Evolutionary conservation across 148 eudicot genomes (phyloP), one percentile per base, ranked within the genome.

Genomic region (Simmondsia chinensis): DNA sequence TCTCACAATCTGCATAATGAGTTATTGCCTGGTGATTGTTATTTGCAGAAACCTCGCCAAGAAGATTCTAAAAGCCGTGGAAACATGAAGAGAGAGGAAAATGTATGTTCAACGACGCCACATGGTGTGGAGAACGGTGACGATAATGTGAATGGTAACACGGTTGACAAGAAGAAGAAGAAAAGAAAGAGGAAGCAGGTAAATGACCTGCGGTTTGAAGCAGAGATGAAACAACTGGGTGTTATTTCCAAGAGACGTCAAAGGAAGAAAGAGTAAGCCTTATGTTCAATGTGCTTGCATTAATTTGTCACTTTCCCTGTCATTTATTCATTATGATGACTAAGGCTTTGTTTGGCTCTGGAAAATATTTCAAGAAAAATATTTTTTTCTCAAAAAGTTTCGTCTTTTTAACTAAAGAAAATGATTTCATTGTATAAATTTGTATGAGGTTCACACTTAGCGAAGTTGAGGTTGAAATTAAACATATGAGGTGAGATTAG

Each of bases 221-320:
- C 58, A 28, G 52, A 57, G 33, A 66, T 59, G 48, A 77, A 66
- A 44, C 54, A 71, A 25, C 61, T 65, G 60, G 83, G 63, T 23
- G 72, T 33, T 43, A 56, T 71, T 54, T 71, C 73, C 35, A 76
- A 50, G 49, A 64, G 82, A 50, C 64, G 69, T 50, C 88, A 83
- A 55, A 75, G 79, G 40, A 77, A 73, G 71, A 88, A 88, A 62
- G 76, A 73, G 97, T 88, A 69, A 73, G 95, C 37, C 12, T 38
- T 63, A 25, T 43, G 13, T 10, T 1, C 36, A 7, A 50, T 59
- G 23, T 7, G n/a, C n/a, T 3, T 14, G 21, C 21, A 44, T 11
- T 38, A 11, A 37, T 5, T 11, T 41, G 28, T 5, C n/a, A n/a
- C n/a, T n/a, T n/a, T n/a, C n/a, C n/a, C n/a, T n/a, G n/a, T n/a